Evolutionary conservation across 148 eudicot species (phyloP), one percentile per base, ranked within the genome.

Genomic region (Spergularia marina): DNA sequence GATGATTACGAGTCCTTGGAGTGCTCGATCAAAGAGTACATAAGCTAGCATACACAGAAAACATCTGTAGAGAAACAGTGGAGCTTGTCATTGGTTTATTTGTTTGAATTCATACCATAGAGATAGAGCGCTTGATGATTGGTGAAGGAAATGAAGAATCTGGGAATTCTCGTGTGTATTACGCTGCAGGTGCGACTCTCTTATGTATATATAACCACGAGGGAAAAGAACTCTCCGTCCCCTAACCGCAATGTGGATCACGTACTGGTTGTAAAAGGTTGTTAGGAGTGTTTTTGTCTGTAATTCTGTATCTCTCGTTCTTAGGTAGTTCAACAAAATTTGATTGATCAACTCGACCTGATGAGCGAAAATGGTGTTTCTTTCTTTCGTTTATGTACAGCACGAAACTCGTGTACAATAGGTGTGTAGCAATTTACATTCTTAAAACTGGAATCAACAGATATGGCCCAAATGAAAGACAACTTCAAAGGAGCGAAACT

Each of bases 1-100:
- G 80, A 88, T 67, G 83, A 84, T 54, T 85, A 75, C 17, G 84
- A 86, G 55, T 79, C 74, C 1, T 74, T 90, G 72, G 91, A 90
- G 79, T 75, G 75, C 76, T 78, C 84, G 12, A 76, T 90, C 68
- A 78, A 79, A 67, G 83, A 82, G 23, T 73, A 73, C 62, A 56
- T 55, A 66, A 68, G 83, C 71, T 81, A 81, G 77, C 83, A 67
- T 55, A 52, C 54, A 57, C 23, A 10, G 17, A 10, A 51, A 53
- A 56, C 52, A 30, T 63, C 14, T 64, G 68, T 76, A 52, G 63
- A 71, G 74, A 67, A 54, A 57, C 51, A 65, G 7, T 72, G 7
- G 25, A 53, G 58, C 75, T 67, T 53, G 1, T 36, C 62, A 71
- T 65, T 57, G 4, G 36, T 66, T 14, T 49, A n/a, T 30, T 4